Conservation (phyloP, 2,329 filamentous ascomycete species). For the Nemania sp. region DNA sequence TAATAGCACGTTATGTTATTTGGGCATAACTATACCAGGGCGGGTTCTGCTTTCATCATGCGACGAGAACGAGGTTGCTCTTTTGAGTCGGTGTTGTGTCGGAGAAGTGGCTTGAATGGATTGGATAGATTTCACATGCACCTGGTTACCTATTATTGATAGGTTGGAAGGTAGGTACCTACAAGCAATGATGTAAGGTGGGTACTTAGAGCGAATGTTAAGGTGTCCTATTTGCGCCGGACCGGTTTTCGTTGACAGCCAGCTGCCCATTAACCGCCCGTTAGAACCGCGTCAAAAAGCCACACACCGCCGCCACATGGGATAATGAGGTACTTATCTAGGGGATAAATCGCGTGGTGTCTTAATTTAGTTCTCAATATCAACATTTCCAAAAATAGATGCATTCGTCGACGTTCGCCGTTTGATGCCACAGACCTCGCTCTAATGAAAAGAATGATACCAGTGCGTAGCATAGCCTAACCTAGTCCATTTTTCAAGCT, state of each 20-base stretch:
- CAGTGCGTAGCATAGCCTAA: not conserved
- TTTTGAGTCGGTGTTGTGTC: not conserved
- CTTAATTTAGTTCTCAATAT: not conserved
- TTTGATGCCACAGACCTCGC: no score
- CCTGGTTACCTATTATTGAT: no score
- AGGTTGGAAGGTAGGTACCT: not conserved
- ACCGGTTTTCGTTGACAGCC: slow-evolving; percentile 17
- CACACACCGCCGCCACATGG: not conserved
- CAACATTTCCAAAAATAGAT: not conserved
- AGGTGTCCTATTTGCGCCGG: slow-evolving; percentile 6
- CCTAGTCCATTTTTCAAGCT: not conserved
- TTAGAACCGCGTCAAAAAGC: not conserved
- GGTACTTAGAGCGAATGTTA: not conserved
- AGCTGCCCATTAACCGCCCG: not conserved
- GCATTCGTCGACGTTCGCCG: no score
- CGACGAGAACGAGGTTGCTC: slow-evolving; percentile 9
- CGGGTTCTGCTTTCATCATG: slow-evolving; percentile 1
- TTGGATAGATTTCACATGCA: not conserved
- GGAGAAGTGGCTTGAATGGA: slow-evolving; percentile 19
- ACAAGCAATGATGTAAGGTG: not conserved
- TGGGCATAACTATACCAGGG: slow-evolving; percentile 39
- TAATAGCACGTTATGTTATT: not conserved
- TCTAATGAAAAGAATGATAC: not conserved
- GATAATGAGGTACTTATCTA: no score
- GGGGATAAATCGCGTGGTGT: not conserved